A percentile compares a stretch with the other conserved stretches of the same genome.
Conservation (phyloP, 495 filamentous ascomycete genomes). For the Letharia lupina region DNA sequence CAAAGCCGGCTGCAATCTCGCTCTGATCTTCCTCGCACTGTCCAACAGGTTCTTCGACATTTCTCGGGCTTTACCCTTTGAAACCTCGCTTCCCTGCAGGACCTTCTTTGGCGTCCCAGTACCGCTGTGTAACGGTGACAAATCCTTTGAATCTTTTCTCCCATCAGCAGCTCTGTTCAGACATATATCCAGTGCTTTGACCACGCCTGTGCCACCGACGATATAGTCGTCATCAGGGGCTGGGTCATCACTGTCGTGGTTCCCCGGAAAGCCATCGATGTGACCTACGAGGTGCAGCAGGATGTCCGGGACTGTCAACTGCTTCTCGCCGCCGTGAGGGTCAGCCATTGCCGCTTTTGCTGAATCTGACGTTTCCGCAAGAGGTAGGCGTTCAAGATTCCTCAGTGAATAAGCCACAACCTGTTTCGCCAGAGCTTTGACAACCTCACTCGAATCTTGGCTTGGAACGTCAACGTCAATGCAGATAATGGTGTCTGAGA, state of each 20-base stretch:
- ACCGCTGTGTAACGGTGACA: constrained; percentile 41
- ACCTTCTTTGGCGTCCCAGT: constrained; percentile 45
- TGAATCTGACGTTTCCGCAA: constrained; percentile 27
- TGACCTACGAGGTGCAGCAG: constrained; percentile 57
- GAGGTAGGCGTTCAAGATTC: constrained; percentile 63
- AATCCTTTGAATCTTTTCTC: constrained; percentile 32
- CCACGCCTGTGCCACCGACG: constrained; percentile 89
- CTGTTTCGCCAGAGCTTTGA: constrained; percentile 87
- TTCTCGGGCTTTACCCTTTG: constrained; percentile 67
- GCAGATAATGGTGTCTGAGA: constrained; percentile 74
- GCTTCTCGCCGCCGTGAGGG: constrained; percentile 34
- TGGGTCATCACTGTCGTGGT: constrained; percentile 57
- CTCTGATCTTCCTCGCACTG: constrained; percentile 79
- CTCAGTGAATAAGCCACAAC: constrained; percentile 87
- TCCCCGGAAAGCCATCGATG: constrained; percentile 41
- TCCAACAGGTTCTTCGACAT: constrained; percentile 84
- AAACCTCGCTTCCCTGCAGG: constrained; percentile 35
- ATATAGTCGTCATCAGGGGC: constrained; percentile 91
- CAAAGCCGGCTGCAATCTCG: constrained; percentile 75
- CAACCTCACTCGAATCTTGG: constrained; percentile 69
- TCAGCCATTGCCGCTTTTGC: constrained; percentile 42
- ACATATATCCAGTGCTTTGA: constrained; percentile 86
- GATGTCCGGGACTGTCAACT: constrained; percentile 52
- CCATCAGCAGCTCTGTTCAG: constrained; percentile 57
- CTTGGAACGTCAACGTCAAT: constrained; percentile 86